Percentiles rank a stretch among this genome's conserved stretches.
These are phyloP conservation scores for Purpureocillium takamizusanense DNA, from an alignment of 2,329 filamentous ascomycete species.

Conservation along the genomic window DNA sequence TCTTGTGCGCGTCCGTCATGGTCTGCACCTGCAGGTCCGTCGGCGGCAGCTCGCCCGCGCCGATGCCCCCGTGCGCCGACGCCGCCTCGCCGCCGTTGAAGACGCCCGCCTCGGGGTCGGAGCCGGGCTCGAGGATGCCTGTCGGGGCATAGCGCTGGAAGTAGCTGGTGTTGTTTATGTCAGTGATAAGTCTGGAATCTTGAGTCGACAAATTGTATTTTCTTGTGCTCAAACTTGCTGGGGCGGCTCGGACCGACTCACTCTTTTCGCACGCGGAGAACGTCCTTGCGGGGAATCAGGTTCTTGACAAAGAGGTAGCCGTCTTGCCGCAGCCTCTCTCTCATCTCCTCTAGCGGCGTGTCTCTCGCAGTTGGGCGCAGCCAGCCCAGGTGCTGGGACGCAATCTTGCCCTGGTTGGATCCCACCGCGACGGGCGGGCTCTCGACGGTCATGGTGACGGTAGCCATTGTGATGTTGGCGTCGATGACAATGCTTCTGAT, in stretches of 20 bases:
- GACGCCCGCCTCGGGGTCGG: slow-evolving; percentile 2
- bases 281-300: slow-evolving; percentile 1
- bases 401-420: slow-evolving; percentile 3
- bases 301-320: slow-evolving; percentile 2
- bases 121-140: slow-evolving; percentile 1
- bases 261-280: slow-evolving; percentile 1
- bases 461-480: not conserved
- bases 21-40: slow-evolving; percentile 1
- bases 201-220: no score
- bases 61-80: not conserved
- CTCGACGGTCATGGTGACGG: not conserved
- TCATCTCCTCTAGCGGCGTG: not conserved
- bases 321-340: not conserved
- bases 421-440: not conserved
- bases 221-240: no score
- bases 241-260: no score
- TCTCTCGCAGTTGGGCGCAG: not conserved
- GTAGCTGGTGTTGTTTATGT: not conserved
- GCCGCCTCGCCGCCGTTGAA: slow-evolving; percentile 2
- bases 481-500: no score
- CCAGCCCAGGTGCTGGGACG: slow-evolving; percentile 1
- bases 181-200: no score
- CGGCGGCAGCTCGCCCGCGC: slow-evolving; percentile 1
- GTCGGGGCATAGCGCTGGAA: slow-evolving; percentile 2
- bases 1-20: slow-evolving; percentile 2